phyloP scores from a whole-genome alignment of 768 basidiomycete species.

The Myochromella boudieri region DNA sequence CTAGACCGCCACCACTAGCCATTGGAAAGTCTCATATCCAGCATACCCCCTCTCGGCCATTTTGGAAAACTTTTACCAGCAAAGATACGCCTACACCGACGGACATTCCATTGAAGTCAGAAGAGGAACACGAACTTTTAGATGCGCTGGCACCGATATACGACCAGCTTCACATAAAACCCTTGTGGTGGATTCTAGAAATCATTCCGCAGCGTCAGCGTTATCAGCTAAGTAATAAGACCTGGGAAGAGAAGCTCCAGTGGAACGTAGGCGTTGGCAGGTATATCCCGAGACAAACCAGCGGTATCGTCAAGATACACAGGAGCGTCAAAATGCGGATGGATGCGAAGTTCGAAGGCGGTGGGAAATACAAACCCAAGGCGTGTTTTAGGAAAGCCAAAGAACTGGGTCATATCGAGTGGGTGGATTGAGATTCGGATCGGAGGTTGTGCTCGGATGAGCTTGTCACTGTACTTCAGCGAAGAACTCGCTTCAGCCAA shows the following conservation, averaged over 20 bases:
- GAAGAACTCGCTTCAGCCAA: too few species aligned
- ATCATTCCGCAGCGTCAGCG: constrained; percentile 34
- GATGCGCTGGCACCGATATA: constrained; percentile 49
- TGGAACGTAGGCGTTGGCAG: constrained; percentile 39
- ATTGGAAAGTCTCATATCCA: constrained; percentile 18
- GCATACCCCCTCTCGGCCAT: constrained; percentile 11
- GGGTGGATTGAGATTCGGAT: constrained; percentile 22
- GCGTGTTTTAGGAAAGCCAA: constrained; percentile 30
- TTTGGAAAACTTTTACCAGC: neutral
- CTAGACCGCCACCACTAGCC: constrained; percentile 29
- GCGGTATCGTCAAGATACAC: constrained; percentile 41
- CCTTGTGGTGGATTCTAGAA: constrained; percentile 64
- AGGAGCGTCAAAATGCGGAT: constrained; percentile 52
- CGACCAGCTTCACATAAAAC: constrained; percentile 44
- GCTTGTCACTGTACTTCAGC: too few species aligned
- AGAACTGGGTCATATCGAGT: constrained; percentile 15
- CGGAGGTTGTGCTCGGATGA: too few species aligned
- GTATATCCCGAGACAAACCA: constrained; percentile 39
- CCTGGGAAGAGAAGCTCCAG: constrained; percentile 26
- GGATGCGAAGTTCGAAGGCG: constrained; percentile 41
- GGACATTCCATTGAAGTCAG: constrained; percentile 13
- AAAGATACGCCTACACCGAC: neutral
- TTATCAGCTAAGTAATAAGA: constrained; percentile 33
- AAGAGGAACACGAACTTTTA: constrained; percentile 53
- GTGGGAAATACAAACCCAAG: constrained; percentile 36